phyloP scores from a whole-genome alignment of 495 filamentous ascomycete genomes.

The Daldinia childiae region DNA sequence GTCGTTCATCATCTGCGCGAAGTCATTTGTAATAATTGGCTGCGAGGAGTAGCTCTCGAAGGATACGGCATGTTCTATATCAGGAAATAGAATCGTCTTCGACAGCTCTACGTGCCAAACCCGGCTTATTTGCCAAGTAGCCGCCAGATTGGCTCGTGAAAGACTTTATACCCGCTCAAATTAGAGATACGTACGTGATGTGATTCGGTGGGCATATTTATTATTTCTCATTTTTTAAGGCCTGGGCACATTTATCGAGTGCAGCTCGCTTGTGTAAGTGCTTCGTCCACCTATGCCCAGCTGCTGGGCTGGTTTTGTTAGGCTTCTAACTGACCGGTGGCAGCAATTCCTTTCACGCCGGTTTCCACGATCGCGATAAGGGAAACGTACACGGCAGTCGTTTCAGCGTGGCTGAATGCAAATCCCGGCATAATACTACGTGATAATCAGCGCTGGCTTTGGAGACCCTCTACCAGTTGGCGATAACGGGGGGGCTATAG shows the following conservation, averaged over 20 bases:
- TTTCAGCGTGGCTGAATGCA: constrained; percentile 3
- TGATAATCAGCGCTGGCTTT: neutral
- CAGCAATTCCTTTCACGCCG: neutral
- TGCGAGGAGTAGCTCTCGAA: neutral
- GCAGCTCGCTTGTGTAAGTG: neutral
- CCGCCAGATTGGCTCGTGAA: neutral
- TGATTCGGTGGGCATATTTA: neutral
- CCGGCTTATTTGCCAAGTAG: constrained; percentile 2
- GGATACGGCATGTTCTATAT: constrained; percentile 1
- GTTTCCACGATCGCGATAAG: neutral
- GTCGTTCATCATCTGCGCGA: neutral
- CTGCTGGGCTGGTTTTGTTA: neutral
- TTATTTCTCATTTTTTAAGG: neutral
- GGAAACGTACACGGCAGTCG: neutral
- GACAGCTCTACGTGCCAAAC: neutral
- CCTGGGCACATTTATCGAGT: neutral
- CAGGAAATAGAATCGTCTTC: neutral
- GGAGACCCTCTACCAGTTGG: neutral
- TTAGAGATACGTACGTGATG: neutral
- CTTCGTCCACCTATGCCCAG: neutral
- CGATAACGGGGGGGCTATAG: constrained; percentile 17
- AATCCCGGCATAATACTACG: constrained; percentile 2
- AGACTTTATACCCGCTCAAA: neutral
- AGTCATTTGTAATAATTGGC: neutral
- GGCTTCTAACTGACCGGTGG: neutral